Evolutionary conservation across 352 stramenopile genomes (phyloP), one percentile per base, ranked within the genome.

Genomic region (Peronospora farinosa): DNA sequence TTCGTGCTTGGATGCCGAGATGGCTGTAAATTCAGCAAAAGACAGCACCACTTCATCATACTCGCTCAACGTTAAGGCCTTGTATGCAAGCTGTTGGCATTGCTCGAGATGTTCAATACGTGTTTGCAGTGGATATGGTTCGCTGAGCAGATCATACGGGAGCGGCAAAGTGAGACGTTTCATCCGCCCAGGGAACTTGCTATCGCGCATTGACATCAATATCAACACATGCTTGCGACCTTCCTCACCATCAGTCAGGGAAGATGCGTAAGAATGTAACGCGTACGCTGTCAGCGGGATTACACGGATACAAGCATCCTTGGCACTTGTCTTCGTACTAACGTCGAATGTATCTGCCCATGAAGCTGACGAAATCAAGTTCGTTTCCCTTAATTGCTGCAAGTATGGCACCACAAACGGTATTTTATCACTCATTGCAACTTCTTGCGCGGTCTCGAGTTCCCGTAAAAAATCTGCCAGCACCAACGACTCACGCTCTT

Each of bases 371-470:
- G 54, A 67, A 21, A 46, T 71, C 47, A 71, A 47, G n/a, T 67
- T 60, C 8, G 62, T 66, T 15, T 77, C 63, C 9, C 72, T 62
- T 21, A 93, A 31, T 36, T 88, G 74, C 43, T 74, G 54, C 40
- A 93, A 58, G 45, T 90, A 91, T 19, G 83, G 80, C 7, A 71
- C 72, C 5, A 93, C 74, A 38, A 93, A 84, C 12, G 78, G 64
- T 17, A 88, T 65, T 38, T 81, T 57, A 19, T 47, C 50, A 38
- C 72, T 89, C 30, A 74, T 53, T 11, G 80, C 70, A 23, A 87
- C 54, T n/a, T 59, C 65, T 49, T 90, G 67, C 7, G 64, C 74
- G 10, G 65, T 69, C 25, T 80, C 72, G 1, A 93, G 70, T 42
- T 86, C 72, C 11, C 66, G 59, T 8, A 93, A 41, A 27, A 91